These are phyloP conservation scores for Exophiala bonariae DNA, from an alignment of 2,329 filamentous ascomycete genomes.

Conservation along the genomic window DNA sequence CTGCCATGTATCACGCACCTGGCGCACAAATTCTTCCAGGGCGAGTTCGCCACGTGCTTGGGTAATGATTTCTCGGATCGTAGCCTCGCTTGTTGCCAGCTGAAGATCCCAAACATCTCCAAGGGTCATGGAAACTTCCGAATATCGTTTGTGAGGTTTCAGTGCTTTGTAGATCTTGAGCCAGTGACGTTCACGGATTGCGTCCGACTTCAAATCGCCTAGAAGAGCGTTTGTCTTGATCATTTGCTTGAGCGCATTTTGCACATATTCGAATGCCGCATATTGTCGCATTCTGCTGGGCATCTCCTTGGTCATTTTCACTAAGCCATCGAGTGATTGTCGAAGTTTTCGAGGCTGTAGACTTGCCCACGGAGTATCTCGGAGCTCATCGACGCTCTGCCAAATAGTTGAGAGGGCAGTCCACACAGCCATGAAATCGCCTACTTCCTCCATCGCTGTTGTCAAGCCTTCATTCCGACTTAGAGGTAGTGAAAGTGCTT, in stretches of 20 bases:
- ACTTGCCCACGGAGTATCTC: constrained; percentile 90
- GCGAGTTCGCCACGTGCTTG: constrained; percentile 99
- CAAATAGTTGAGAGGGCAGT: constrained; percentile 92
- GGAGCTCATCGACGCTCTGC: constrained; percentile 90
- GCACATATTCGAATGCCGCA: constrained; percentile 98
- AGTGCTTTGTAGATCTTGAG: constrained; percentile 96
- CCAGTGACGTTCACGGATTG: constrained; percentile 95
- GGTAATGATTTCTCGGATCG: constrained; percentile 89
- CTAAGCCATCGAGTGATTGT: constrained; percentile 81
- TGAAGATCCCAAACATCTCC: constrained; percentile 98
- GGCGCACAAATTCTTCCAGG: constrained; percentile 92
- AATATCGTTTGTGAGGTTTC: constrained; percentile 90
- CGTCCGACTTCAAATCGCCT: constrained; percentile 90
- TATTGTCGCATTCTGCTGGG: constrained; percentile 98
- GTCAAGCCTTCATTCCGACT: constrained; percentile 77
- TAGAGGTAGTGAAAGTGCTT: constrained; percentile 85
- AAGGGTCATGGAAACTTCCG: constrained; percentile 90
- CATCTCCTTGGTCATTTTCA: constrained; percentile 99
- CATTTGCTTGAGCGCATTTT: constrained; percentile 81
- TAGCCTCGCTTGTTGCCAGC: constrained; percentile 77
- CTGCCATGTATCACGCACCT: constrained; percentile 95
- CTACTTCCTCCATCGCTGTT: constrained; percentile 90
- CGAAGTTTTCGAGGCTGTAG: constrained; percentile 93
- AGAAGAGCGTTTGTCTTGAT: constrained; percentile 89
- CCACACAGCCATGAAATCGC: constrained; percentile 99